Conservation (phyloP, 2,329 filamentous ascomycete genomes). For the Xylariaceae sp. region DNA sequence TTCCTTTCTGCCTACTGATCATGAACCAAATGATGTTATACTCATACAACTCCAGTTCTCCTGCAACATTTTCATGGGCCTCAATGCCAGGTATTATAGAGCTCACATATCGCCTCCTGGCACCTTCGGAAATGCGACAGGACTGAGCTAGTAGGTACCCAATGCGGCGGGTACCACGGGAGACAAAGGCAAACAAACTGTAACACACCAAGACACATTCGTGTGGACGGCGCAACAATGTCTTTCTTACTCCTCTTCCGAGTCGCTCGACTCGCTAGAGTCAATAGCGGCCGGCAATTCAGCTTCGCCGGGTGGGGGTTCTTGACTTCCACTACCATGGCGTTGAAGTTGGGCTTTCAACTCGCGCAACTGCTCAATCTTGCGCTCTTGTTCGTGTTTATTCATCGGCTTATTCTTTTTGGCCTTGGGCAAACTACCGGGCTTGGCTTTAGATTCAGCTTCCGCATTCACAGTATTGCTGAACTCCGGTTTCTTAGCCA, state of each 20-base stretch:
- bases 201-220: constrained; percentile 1
- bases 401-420: constrained; percentile 77
- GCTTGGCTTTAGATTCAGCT: constrained; percentile 24
- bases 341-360: constrained; percentile 49
- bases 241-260: constrained; percentile 27
- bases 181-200: not conserved
- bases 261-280: constrained; percentile 30
- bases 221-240: not conserved
- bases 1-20: constrained; percentile 5
- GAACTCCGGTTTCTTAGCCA: constrained; percentile 33
- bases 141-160: not conserved
- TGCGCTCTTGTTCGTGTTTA: constrained; percentile 63
- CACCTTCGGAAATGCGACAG: not conserved
- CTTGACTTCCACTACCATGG: constrained; percentile 41
- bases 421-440: constrained; percentile 44
- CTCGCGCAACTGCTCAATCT: constrained; percentile 58
- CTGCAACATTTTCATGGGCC: not conserved
- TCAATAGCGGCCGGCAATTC: constrained; percentile 25
- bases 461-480: constrained; percentile 24
- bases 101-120: not conserved
- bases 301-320: constrained; percentile 25
- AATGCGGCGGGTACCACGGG: constrained; percentile 3
- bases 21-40: constrained; percentile 15
- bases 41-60: constrained; percentile 17
- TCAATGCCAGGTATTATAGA: not conserved